phyloP scores from a whole-genome alignment of 257 asterid species.

The Oldenlandia corymbosa region DNA sequence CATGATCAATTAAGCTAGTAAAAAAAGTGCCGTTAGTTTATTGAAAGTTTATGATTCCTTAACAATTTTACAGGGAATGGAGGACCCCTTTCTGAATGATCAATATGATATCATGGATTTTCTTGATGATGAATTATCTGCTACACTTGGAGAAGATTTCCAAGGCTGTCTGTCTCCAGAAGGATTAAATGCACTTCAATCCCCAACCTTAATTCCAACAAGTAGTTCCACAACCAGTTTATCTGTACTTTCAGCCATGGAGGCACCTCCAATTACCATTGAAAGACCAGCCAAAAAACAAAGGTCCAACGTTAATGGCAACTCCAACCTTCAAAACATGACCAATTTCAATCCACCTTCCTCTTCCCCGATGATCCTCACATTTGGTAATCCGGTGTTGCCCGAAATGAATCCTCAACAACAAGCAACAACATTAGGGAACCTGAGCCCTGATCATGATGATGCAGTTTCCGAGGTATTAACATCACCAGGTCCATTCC shows the following conservation, averaged over 20 bases:
- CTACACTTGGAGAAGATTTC: conserved; percentile 5
- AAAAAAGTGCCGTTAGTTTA: no score
- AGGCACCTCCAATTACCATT: not conserved
- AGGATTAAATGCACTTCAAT: not conserved
- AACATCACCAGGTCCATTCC: conserved; percentile 4
- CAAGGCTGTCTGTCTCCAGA: not conserved
- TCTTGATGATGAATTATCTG: conserved; percentile 10
- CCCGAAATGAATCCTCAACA: conserved; percentile 5
- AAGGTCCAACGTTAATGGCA: not conserved
- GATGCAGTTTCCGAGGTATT: conserved; percentile 14
- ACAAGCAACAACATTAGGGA: not conserved
- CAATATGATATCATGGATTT: conserved; percentile 18
- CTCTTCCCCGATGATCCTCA: conserved; percentile 15
- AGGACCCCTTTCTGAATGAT: conserved; percentile 17
- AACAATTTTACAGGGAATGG: conserved; percentile 16
- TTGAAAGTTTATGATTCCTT: no score
- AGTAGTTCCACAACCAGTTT: not conserved
- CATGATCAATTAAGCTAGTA: no score
- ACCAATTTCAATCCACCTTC: not conserved
- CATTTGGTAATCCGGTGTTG: conserved; percentile 13
- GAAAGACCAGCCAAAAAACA: conserved; percentile 11
- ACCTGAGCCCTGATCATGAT: conserved; percentile 7
- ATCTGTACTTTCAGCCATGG: not conserved
- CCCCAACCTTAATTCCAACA: not conserved
- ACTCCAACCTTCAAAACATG: not conserved